Evolutionary conservation across 106 monocot genomes (phyloP), one percentile per base, ranked within the genome.

Genomic region (Apostasia shenzhenica): DNA sequence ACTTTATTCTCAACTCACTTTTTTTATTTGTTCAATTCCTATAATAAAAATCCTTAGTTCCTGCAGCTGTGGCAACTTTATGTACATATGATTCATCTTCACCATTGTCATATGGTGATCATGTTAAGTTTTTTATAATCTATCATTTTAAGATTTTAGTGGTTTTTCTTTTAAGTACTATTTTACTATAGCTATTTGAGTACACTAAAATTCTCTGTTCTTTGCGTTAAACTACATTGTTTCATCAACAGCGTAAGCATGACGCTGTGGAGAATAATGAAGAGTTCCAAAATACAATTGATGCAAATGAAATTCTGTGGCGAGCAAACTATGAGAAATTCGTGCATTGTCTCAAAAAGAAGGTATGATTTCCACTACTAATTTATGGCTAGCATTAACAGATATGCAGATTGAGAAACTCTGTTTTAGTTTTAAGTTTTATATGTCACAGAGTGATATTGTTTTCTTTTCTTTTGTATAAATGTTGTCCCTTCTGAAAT

Each of bases 241-340:
- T 61, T 41, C 57, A 37, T 78, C 14, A 59, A 73, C 79, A 92
- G 89, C 82, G 89, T 48, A 92, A 89, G 68, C 72, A 61, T 71
- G 82, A 82, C 49, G 75, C 50, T 62, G 43, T 83, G 60, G 95
- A 91, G 56, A 63, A 55, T 46, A 89, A 92, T 61, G 60, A 74
- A 69, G 84, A 97, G 43, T 79, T 81, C 72, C 63, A 82, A 70
- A 65, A 84, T 57, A 48, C 76, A 55, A 97, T 92, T 59, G 60
- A 75, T 69, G 82, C 89, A 80, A 89, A 72, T 69, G 97, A 92
- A 75, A 67, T 97, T 65, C 92, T 97, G 56, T 97, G 92, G 97
- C 86, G 97, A 37, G 83, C 75, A 67, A 97, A 97, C 73, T 89
- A 78, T 87, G 92, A 89, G 77, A 97, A 85, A 57, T 85, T 97